phyloP scores from a whole-genome alignment of 2,329 filamentous ascomycete genomes.

The Plectosphaerella plurivora region DNA sequence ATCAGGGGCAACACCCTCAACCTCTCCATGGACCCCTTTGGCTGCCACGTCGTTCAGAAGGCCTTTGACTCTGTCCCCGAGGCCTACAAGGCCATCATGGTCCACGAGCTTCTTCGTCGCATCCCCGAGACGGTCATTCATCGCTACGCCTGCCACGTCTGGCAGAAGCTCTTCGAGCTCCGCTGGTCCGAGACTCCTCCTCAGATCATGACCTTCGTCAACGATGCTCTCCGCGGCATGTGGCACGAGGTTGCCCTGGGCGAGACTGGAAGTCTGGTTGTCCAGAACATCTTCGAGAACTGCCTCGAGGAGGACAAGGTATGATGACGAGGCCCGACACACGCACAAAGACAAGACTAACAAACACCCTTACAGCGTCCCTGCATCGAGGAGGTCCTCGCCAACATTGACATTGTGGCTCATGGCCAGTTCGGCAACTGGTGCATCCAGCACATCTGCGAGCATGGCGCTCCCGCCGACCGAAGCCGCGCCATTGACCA shows the following conservation, averaged over 20 bases:
- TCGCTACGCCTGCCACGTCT: slow-evolving; percentile 97
- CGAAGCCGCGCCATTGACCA: slow-evolving; percentile 92
- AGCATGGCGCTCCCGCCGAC: slow-evolving; percentile 87
- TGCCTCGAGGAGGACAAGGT: slow-evolving; percentile 98
- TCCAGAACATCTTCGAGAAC: slow-evolving; percentile 99
- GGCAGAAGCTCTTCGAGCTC: slow-evolving; percentile 98
- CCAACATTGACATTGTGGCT: slow-evolving; percentile 91
- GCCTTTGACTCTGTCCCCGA: slow-evolving; percentile 97
- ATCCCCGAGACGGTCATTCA: slow-evolving; percentile 98
- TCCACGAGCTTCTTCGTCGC: slow-evolving; percentile 90
- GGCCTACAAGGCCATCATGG: slow-evolving; percentile 97
- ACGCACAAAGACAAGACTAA: slow-evolving; percentile 11
- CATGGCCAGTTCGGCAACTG: slow-evolving; percentile 99
- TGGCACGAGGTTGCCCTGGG: slow-evolving; percentile 98
- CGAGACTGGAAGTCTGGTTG: slow-evolving; percentile 94
- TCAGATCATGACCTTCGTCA: slow-evolving; percentile 98
- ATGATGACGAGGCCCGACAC: slow-evolving; percentile 18
- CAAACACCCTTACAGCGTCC: slow-evolving; percentile 61
- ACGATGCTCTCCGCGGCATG: slow-evolving; percentile 90
- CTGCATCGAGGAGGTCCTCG: slow-evolving; percentile 93
- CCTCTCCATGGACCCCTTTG: slow-evolving; percentile 97
- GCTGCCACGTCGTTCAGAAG: slow-evolving; percentile 97
- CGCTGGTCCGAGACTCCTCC: slow-evolving; percentile 93
- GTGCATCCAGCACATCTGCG: slow-evolving; percentile 99
- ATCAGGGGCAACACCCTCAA: slow-evolving; percentile 92